Percentiles rank a stretch among this genome's conserved stretches.
These are phyloP conservation scores for Fusarium transvaalense DNA, from an alignment of 2,329 filamentous ascomycete genomes.

Conservation along the genomic window DNA sequence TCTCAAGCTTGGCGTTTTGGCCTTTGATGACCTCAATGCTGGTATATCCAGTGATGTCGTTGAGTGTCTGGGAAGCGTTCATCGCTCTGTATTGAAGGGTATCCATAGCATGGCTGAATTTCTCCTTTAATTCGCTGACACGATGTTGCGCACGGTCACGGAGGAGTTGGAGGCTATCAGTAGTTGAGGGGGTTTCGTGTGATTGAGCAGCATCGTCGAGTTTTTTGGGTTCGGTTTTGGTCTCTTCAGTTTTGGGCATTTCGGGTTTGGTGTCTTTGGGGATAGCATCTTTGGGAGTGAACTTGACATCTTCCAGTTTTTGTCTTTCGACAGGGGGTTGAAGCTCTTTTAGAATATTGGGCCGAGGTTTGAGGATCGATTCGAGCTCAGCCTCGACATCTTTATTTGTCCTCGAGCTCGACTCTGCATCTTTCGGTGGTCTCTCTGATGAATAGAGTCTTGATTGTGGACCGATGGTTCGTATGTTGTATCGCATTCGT, in stretches of 20 bases:
- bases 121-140: constrained; percentile 52
- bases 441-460: constrained; percentile 49
- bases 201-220: constrained; percentile 15
- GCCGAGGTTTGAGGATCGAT: constrained; percentile 39
- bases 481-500: constrained; percentile 43
- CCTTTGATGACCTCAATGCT: constrained; percentile 88
- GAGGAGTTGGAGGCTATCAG: constrained; percentile 47
- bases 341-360: constrained; percentile 25
- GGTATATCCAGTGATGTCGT: constrained; percentile 93
- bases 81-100: constrained; percentile 87
- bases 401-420: constrained; percentile 31
- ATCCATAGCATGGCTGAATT: constrained; percentile 77
- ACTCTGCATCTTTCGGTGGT: constrained; percentile 38
- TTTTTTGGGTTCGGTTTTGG: constrained; percentile 19
- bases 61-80: constrained; percentile 87
- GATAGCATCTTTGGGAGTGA: not conserved
- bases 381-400: constrained; percentile 38
- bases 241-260: constrained; percentile 10
- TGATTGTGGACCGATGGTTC: constrained; percentile 38
- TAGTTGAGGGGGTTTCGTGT: constrained; percentile 31
- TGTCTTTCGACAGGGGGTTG: constrained; percentile 22
- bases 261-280: constrained; percentile 13
- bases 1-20: constrained; percentile 78
- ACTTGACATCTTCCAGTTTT: constrained; percentile 16
- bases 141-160: constrained; percentile 53